phyloP scores from a whole-genome alignment of 2,329 filamentous ascomycete species.

The Pestalotiopsis sp. region DNA sequence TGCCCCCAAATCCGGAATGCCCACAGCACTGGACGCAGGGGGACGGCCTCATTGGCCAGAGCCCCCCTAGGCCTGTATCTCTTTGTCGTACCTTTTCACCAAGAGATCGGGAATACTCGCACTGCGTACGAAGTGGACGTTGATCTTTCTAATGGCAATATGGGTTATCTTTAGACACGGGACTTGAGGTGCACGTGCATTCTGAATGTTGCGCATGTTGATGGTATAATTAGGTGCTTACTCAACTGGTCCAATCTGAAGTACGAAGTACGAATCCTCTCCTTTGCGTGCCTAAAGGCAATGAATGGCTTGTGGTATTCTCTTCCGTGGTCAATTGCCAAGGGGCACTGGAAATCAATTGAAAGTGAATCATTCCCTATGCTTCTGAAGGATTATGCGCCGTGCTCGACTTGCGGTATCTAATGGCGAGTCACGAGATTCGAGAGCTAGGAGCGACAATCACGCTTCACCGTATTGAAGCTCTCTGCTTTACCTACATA shows the following conservation, averaged over 20 bases:
- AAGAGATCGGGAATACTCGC: not conserved
- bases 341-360: too few species aligned
- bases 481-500: not conserved
- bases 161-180: too few species aligned
- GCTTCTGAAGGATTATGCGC: too few species aligned
- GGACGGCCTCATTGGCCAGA: not conserved
- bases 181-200: too few species aligned
- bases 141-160: not conserved
- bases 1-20: slow-evolving; percentile 5
- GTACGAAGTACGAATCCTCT: too few species aligned
- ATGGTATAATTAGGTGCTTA: too few species aligned
- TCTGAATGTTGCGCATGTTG: too few species aligned
- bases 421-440: not conserved
- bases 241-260: too few species aligned
- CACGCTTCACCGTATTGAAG: not conserved
- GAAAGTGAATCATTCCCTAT: too few species aligned
- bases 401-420: not conserved
- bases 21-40: not conserved
- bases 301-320: too few species aligned
- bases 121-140: not conserved
- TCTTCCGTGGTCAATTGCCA: too few species aligned
- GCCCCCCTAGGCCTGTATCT: not conserved
- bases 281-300: too few species aligned
- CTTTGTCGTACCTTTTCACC: not conserved
- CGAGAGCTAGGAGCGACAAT: not conserved